These are phyloP conservation scores for Pythium sukuiense DNA, from an alignment of 352 stramenopile species.

Conservation along the genomic window DNA sequence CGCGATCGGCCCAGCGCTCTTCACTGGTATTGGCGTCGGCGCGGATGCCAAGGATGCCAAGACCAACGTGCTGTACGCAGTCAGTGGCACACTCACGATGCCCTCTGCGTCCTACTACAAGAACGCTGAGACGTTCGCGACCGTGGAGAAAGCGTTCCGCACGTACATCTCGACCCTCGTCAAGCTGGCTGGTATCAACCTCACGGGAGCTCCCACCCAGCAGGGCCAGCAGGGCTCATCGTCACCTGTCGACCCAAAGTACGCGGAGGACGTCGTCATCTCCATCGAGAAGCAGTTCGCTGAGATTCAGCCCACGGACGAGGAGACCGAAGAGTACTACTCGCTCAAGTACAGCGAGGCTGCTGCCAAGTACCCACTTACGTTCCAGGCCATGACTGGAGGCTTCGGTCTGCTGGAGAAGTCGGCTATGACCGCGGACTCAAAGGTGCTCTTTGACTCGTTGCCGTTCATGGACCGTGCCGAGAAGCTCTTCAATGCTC, in stretches of 20 bases:
- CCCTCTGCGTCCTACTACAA: conserved; percentile 89
- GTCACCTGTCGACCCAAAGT: background rate
- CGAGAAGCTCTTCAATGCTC: conserved; percentile 35
- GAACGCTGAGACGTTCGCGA: conserved; percentile 40
- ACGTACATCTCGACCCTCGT: conserved; percentile 36
- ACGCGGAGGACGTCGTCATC: conserved; percentile 41
- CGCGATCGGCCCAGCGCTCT: conserved; percentile 40
- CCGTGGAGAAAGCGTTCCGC: conserved; percentile 31
- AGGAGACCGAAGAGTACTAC: conserved; percentile 51
- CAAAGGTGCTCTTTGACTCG: conserved; percentile 42
- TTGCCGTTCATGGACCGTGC: conserved; percentile 51
- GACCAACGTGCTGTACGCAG: conserved; percentile 70
- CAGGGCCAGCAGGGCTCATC: background rate
- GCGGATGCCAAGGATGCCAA: conserved; percentile 74
- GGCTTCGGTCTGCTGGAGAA: conserved; percentile 37
- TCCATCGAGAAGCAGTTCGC: conserved; percentile 70
- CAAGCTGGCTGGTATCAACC: conserved; percentile 29
- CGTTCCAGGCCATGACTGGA: conserved; percentile 33
- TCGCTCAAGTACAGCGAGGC: conserved; percentile 80
- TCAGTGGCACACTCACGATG: conserved; percentile 58
- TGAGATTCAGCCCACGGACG: conserved; percentile 46
- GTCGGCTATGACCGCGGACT: conserved; percentile 30
- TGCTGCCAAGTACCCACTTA: conserved; percentile 39
- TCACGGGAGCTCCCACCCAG: background rate
- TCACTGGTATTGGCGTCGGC: conserved; percentile 59